Evolutionary conservation across 257 asterid species (phyloP), one percentile per base, ranked within the genome.

Genomic region (Fraxinus cuspidata): DNA sequence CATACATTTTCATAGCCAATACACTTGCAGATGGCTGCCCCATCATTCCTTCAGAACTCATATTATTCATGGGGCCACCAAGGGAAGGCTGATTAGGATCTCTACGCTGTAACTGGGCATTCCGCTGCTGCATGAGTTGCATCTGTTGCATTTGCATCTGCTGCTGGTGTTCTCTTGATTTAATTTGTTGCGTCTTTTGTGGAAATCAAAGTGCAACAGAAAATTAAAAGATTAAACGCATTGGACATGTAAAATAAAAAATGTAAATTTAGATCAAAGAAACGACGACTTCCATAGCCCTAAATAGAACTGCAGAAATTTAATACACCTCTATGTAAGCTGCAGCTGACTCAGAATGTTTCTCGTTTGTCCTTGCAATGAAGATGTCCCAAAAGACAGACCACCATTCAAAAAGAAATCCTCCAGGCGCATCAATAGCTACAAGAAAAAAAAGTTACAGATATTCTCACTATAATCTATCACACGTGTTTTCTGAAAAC

Each of bases 381-480:
- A 92, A 96, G 76, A 96, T 96, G 83, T 96, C 99, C 99, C 99
- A 96, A 81, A 96, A 94, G 58, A 94, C 98, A 38, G 99, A 96
- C 99, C 99, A 96, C 99, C 99, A 96, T 74, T 96, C 99, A 53
- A 92, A 92, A 32, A 96, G 94, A 88, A 96, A 96, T 70, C 99
- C 99, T 79, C 99, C 98, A 31, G 99, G 99, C 4, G 99, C 99
- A 81, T 96, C 99, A 81, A 96, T 96, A 49, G 99, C 98, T 96
- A 85, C 80, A 86, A 82, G 58, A 63, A 68, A 49, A 49, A 25
- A 19, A 77, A 74, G n/a, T 27, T 63, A 27, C 8, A 27, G 32
- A 2, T 60, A 60, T 63, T 63, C 34, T 11, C 34, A 0, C 19
- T 63, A 27, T 13, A 7, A 10, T 63, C 69, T 63, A 27, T 27